Percentiles rank a stretch among this genome's conserved stretches.
phyloP scores from a whole-genome alignment of 2,329 filamentous ascomycete genomes.

The Helotiales sp. region DNA sequence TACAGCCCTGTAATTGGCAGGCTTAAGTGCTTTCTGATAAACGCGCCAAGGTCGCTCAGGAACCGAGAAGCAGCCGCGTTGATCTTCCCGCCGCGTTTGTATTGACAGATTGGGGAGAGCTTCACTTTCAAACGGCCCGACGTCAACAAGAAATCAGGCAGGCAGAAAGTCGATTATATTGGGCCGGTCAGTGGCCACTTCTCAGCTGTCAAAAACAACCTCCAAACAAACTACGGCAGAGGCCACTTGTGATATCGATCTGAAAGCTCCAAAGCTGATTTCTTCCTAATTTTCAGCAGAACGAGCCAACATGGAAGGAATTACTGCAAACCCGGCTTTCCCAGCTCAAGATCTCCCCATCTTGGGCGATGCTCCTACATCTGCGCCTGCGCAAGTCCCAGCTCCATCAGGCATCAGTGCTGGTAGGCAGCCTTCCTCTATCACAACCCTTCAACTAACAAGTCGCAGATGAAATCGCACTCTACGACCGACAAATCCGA shows the following conservation, averaged over 20 bases:
- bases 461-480: constrained; percentile 82
- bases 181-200: background rate
- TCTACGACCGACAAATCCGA: constrained; percentile 96
- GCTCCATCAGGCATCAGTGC: constrained; percentile 43
- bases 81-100: constrained; percentile 13
- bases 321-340: background rate
- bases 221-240: background rate
- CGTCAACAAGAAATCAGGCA: background rate
- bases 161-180: background rate
- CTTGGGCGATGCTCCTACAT: constrained; percentile 11
- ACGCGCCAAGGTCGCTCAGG: constrained; percentile 12
- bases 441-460: constrained; percentile 19
- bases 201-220: background rate
- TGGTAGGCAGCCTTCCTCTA: constrained; percentile 39
- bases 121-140: background rate
- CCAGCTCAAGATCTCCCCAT: constrained; percentile 18
- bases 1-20: constrained; percentile 13
- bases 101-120: background rate
- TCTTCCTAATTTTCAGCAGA: background rate
- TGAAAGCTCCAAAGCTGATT: background rate
- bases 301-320: constrained; percentile 15
- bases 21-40: constrained; percentile 8
- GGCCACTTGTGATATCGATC: background rate
- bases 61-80: constrained; percentile 16
- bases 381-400: constrained; percentile 14